Evolutionary conservation across 139 green algal genomes (phyloP).

Genomic region (Auxenochlorella pyrenoidosa): DNA sequence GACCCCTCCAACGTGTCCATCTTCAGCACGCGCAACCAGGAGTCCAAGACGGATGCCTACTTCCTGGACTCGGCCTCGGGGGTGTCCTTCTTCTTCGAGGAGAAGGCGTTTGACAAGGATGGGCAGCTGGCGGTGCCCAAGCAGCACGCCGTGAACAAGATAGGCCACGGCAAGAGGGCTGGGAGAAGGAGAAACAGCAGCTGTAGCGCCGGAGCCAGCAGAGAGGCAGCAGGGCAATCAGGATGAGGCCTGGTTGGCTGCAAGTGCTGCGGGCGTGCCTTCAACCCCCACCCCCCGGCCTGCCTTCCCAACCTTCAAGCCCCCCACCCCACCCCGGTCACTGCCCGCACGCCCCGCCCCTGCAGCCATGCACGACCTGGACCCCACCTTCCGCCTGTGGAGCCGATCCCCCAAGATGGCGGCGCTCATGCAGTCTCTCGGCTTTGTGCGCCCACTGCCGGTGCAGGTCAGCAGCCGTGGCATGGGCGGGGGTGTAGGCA

Average conservation of each 20-base stretch:
- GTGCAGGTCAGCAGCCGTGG: constrained; percentile 70
- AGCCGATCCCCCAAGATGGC: constrained; percentile 72
- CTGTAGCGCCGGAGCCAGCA: neutral
- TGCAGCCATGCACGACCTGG: constrained; percentile 88
- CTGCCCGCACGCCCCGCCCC: no score
- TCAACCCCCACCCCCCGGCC: neutral
- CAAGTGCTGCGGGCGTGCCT: neutral
- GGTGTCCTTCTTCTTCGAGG: constrained; percentile 82
- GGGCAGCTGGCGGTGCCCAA: constrained; percentile 66
- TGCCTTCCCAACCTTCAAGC: neutral
- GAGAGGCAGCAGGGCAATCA: no score
- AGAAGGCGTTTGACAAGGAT: constrained; percentile 83
- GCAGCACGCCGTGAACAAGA: constrained; percentile 89
- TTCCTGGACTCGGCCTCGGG: constrained; percentile 78
- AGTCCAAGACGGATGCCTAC: constrained; percentile 71
- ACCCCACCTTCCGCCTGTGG: constrained; percentile 87
- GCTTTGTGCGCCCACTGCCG: constrained; percentile 81
- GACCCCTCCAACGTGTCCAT: constrained; percentile 46
- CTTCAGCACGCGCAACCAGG: constrained; percentile 70
- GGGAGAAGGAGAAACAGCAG: neutral
- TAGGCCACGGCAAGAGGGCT: constrained; percentile 76
- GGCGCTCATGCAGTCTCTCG: constrained; percentile 72
- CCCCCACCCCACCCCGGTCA: no score
- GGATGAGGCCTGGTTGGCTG: no score
- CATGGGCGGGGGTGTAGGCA: no score